Conservation (phyloP, 345 rosid species). For the Camelina sativa region DNA sequence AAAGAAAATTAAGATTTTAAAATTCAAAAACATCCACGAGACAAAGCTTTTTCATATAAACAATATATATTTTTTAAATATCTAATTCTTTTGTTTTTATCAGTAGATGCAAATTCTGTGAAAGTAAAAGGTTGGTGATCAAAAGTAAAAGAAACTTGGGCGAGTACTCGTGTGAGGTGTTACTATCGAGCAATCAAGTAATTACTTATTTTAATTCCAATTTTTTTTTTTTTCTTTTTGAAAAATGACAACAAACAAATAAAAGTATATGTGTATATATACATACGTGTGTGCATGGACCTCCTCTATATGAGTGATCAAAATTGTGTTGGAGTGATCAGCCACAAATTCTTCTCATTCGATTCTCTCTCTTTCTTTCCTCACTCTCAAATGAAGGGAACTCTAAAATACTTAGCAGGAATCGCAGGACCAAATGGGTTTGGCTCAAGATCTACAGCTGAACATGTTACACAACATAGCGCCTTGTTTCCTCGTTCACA, state of each 20-base stretch:
- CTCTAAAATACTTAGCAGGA: slow-evolving; percentile 80
- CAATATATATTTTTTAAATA: not conserved
- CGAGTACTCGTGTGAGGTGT: slow-evolving; percentile 43
- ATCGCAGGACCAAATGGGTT: slow-evolving; percentile 95
- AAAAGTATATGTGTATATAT: slow-evolving; percentile 12
- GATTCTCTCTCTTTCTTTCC: slow-evolving; percentile 32
- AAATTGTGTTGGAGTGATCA: slow-evolving; percentile 6
- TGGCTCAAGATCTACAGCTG: slow-evolving; percentile 93
- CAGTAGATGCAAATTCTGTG: slow-evolving; percentile 30
- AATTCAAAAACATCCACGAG: not conserved
- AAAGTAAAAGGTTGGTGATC: slow-evolving; percentile 29
- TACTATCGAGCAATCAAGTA: slow-evolving; percentile 46
- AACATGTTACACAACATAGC: slow-evolving; percentile 63
- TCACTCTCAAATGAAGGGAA: slow-evolving; percentile 64
- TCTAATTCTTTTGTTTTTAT: slow-evolving; percentile 23
- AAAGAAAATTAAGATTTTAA: too few relatives aligned
- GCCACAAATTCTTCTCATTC: not conserved
- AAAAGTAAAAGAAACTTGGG: slow-evolving; percentile 39
- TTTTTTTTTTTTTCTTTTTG: not conserved
- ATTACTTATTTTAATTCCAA: slow-evolving; percentile 20
- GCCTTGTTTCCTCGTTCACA: slow-evolving; percentile 33
- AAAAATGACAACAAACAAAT: slow-evolving; percentile 25
- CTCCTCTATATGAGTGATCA: slow-evolving; percentile 36
- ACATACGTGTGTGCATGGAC: slow-evolving; percentile 43
- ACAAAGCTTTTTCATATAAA: not conserved